Percentiles rank a stretch among this genome's conserved stretches.
Conservation (phyloP, 345 rosid genomes). For the Ceriops zippeliana region DNA sequence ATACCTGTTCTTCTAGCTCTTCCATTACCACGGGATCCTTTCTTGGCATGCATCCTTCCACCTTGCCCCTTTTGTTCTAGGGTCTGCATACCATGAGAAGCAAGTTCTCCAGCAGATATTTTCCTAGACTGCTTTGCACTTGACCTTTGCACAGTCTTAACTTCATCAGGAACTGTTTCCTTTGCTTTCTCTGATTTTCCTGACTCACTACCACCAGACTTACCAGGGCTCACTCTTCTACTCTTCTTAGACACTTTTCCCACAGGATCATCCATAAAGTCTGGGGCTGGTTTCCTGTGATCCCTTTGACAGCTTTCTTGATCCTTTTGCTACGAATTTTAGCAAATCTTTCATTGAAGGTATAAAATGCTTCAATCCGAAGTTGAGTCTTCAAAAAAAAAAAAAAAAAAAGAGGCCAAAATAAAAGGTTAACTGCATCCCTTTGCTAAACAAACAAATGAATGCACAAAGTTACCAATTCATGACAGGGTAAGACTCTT, state of each 20-base stretch:
- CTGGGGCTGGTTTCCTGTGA: slow-evolving; percentile 51
- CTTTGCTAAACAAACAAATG: not conserved
- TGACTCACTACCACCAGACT: slow-evolving; percentile 29
- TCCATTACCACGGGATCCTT: slow-evolving; percentile 28
- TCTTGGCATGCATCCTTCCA: slow-evolving; percentile 10
- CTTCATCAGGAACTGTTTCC: slow-evolving; percentile 30
- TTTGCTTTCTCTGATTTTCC: slow-evolving; percentile 27
- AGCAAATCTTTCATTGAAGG: slow-evolving; percentile 92
- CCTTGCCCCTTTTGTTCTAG: slow-evolving; percentile 14
- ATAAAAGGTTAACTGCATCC: slow-evolving; percentile 19
- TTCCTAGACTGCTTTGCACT: slow-evolving; percentile 36
- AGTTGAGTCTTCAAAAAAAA: slow-evolving; percentile 71
- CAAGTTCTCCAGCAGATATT: slow-evolving; percentile 24
- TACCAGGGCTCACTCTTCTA: slow-evolving; percentile 25
- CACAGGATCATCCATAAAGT: slow-evolving; percentile 38
- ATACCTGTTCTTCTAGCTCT: slow-evolving; percentile 40
- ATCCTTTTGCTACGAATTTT: slow-evolving; percentile 94
- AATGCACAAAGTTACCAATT: not conserved
- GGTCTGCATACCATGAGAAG: slow-evolving; percentile 22
- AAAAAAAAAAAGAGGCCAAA: slow-evolving; percentile 18
- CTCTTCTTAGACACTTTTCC: slow-evolving; percentile 40
- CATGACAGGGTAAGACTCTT: not conserved
- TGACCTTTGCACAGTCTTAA: slow-evolving; percentile 29
- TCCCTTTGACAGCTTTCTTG: slow-evolving; percentile 84
- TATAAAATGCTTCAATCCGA: slow-evolving; percentile 89